A percentile compares a stretch with the other conserved stretches of the same genome.
Conservation (phyloP, 805 yeast genomes). For the Barnettozyma sp. region DNA sequence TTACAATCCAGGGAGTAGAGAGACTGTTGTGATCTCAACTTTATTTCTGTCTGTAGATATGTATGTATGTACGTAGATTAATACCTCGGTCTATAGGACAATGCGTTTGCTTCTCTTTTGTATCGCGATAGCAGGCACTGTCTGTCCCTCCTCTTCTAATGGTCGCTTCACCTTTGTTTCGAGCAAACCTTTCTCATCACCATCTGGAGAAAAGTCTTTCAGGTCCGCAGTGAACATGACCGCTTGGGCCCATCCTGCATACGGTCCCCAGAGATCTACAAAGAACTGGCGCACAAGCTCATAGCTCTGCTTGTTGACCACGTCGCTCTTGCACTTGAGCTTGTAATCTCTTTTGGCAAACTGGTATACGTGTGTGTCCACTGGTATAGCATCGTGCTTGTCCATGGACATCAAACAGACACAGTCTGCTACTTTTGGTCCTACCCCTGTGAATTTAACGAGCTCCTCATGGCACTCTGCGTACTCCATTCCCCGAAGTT, state of each 20-base stretch:
- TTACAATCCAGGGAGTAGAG: no score
- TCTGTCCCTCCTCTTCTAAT: no score
- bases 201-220: slow-evolving; percentile 57
- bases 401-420: slow-evolving; percentile 88
- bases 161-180: slow-evolving; percentile 9
- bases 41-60: no score
- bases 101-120: no score
- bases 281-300: slow-evolving; percentile 51
- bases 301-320: slow-evolving; percentile 26
- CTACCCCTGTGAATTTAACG: slow-evolving; percentile 75
- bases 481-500: slow-evolving; percentile 41
- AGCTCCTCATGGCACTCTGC: slow-evolving; percentile 52
- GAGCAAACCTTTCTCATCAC: slow-evolving; percentile 60
- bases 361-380: slow-evolving; percentile 92
- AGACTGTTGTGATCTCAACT: no score
- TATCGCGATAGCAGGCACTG: no score
- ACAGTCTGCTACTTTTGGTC: slow-evolving; percentile 98
- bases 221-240: slow-evolving; percentile 84
- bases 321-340: slow-evolving; percentile 32
- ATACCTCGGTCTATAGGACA: no score
- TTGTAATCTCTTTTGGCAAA: slow-evolving; percentile 80
- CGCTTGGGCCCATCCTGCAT: slow-evolving; percentile 99
- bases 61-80: no score
- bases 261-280: slow-evolving; percentile 70
- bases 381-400: slow-evolving; percentile 83